These are phyloP conservation scores for Karstenula rhodostoma DNA, from an alignment of 2,329 filamentous ascomycete species.

Conservation along the genomic window DNA sequence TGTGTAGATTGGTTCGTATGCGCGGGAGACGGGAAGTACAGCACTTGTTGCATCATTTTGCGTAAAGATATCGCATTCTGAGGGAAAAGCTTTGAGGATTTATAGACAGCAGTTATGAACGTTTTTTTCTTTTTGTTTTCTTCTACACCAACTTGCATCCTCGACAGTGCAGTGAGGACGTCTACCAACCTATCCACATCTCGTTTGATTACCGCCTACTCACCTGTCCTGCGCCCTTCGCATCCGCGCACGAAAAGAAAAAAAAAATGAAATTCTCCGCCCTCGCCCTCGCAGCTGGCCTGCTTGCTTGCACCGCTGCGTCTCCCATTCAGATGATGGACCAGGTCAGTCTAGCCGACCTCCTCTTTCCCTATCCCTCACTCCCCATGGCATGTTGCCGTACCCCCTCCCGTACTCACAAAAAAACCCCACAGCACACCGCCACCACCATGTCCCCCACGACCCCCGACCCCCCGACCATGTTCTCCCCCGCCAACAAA, in stretches of 20 bases:
- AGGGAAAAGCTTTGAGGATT: constrained; percentile 8
- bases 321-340: not conserved
- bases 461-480: not conserved
- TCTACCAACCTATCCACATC: not conserved
- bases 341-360: not conserved
- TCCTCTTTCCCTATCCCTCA: not conserved
- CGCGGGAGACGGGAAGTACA: not conserved
- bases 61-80: not conserved
- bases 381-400: not conserved
- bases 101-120: constrained; percentile 5
- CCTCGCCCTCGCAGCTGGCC: not conserved
- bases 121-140: not conserved
- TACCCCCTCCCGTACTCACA: too few relatives aligned
- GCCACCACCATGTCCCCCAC: not conserved
- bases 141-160: not conserved
- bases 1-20: constrained; percentile 22
- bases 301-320: not conserved
- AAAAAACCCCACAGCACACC: not conserved
- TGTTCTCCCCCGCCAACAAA: not conserved
- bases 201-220: not conserved
- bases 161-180: not conserved
- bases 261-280: not conserved
- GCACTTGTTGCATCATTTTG: not conserved
- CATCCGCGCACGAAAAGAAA: not conserved
- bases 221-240: not conserved